Percentiles rank a stretch among this genome's conserved stretches.
Evolutionary conservation across 2,329 filamentous ascomycete species (phyloP).

Genomic region (Nemania serpens): DNA sequence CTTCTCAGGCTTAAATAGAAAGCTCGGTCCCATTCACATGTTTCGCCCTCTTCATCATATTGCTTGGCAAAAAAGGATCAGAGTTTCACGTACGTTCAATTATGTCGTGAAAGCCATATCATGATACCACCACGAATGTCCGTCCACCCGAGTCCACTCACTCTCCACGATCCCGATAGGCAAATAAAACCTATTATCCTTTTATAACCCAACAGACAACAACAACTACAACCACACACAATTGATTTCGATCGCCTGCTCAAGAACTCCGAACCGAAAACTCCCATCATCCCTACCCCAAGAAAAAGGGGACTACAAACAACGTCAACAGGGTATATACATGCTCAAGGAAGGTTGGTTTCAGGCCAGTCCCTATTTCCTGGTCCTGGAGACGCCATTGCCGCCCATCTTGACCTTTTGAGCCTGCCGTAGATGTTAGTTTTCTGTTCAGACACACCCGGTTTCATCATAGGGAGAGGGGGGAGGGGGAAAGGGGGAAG

Average conservation of each 20-base stretch:
- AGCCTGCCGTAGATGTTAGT: slow-evolving; percentile 29
- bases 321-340: slow-evolving; percentile 23
- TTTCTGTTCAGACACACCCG: neutral
- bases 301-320: neutral
- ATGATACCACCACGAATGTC: neutral
- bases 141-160: neutral
- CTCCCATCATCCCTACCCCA: neutral
- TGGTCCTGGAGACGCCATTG: slow-evolving; percentile 29
- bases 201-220: slow-evolving; percentile 12
- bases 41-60: neutral
- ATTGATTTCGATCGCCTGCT: slow-evolving; percentile 17
- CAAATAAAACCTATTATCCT: neutral
- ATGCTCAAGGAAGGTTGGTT: slow-evolving; percentile 5
- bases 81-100: slow-evolving; percentile 15
- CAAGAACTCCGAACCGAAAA: slow-evolving; percentile 5
- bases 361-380: slow-evolving; percentile 23
- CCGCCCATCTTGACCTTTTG: slow-evolving; percentile 42
- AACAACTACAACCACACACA: neutral
- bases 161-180: neutral
- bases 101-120: neutral
- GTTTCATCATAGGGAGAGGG: neutral
- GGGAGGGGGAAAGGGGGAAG: no score
- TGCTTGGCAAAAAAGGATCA: neutral
- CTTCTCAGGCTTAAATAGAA: neutral
- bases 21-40: neutral